Evolutionary conservation across 73 alveolate genomes (phyloP).

Genomic region (Vitrella brassicaformis): DNA sequence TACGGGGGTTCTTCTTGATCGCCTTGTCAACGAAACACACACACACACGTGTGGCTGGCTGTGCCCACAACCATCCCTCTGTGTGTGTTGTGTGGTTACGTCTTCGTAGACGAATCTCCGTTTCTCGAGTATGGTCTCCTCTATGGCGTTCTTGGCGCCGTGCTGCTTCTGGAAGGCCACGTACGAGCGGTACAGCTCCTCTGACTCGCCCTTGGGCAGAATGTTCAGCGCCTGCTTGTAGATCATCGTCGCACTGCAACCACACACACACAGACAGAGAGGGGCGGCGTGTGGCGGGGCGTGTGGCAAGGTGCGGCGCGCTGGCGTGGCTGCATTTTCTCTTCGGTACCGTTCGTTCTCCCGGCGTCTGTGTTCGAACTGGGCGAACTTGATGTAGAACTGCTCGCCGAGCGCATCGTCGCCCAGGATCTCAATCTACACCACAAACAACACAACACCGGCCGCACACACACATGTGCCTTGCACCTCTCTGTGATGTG

Average conservation of each 20-base stretch:
- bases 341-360: slow-evolving; percentile 72
- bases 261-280: neutral
- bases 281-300: no score
- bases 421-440: slow-evolving; percentile 63
- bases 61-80: neutral
- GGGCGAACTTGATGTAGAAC: slow-evolving; percentile 70
- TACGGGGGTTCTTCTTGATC: slow-evolving; percentile 11
- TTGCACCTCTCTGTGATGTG: no score
- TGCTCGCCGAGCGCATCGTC: slow-evolving; percentile 68
- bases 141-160: slow-evolving; percentile 91
- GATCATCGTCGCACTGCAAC: slow-evolving; percentile 58
- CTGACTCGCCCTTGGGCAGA: slow-evolving; percentile 47
- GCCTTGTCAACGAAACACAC: neutral
- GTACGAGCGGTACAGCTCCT: slow-evolving; percentile 67
- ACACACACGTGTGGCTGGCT: neutral
- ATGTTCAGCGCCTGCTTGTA: slow-evolving; percentile 76
- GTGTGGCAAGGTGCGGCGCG: no score
- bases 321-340: no score
- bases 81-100: neutral
- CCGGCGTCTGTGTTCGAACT: slow-evolving; percentile 69
- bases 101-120: neutral
- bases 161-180: slow-evolving; percentile 88
- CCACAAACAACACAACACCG: no score
- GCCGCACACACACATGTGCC: no score
- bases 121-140: slow-evolving; percentile 53